phyloP scores from a whole-genome alignment of 192 early-diverging fungal species.

The Coemansia sp. region DNA sequence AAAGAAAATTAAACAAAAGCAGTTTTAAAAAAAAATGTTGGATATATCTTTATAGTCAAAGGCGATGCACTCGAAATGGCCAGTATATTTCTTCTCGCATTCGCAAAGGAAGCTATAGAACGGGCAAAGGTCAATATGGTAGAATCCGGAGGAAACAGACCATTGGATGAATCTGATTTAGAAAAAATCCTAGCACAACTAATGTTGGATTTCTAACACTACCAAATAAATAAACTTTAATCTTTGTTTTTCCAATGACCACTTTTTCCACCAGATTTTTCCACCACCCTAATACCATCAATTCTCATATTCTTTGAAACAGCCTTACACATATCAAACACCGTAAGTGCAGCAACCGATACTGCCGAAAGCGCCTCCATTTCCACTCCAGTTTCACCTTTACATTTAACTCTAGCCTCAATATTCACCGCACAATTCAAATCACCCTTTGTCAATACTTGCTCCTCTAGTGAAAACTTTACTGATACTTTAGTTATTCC shows the following conservation, averaged over 20 bases:
- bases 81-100: slow-evolving; percentile 24
- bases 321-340: slow-evolving; percentile 97
- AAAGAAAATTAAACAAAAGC: no score
- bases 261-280: slow-evolving; percentile 84
- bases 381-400: slow-evolving; percentile 85
- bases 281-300: slow-evolving; percentile 63
- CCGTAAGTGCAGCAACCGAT: slow-evolving; percentile 75
- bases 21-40: neutral
- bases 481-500: slow-evolving; percentile 66
- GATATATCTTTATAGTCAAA: slow-evolving; percentile 22
- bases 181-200: slow-evolving; percentile 51
- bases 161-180: slow-evolving; percentile 43
- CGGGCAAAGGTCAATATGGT: slow-evolving; percentile 34
- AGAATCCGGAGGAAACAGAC: slow-evolving; percentile 8
- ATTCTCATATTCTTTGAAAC: slow-evolving; percentile 81
- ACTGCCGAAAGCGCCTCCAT: slow-evolving; percentile 84
- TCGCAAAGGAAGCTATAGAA: slow-evolving; percentile 39
- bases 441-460: neutral
- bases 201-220: slow-evolving; percentile 34
- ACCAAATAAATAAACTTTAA: neutral
- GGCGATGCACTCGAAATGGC: slow-evolving; percentile 40
- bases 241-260: slow-evolving; percentile 49
- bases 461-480: slow-evolving; percentile 54
- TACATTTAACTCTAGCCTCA: slow-evolving; percentile 64
- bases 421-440: slow-evolving; percentile 59